phyloP scores from a whole-genome alignment of 176 grass and related monocot genomes.

The Cocos nucifera region DNA sequence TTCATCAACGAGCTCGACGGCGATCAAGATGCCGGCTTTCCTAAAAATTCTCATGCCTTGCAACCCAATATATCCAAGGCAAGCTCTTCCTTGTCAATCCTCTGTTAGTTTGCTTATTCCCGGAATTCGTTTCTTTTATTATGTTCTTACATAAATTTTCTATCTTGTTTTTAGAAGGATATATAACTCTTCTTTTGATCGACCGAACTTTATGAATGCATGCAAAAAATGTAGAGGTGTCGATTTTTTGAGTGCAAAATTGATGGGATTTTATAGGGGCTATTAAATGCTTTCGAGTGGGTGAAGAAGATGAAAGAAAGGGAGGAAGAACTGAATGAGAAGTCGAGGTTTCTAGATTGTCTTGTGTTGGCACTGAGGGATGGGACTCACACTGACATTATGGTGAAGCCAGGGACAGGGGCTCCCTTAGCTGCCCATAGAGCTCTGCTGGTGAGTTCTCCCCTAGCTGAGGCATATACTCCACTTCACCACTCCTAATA shows the following conservation, averaged over 20 bases:
- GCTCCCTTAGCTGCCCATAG: constrained; percentile 55
- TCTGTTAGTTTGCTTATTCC: too few relatives aligned
- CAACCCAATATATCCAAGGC: constrained; percentile 35
- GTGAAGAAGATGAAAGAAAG: constrained; percentile 47
- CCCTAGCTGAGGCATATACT: too few relatives aligned
- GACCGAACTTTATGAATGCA: too few relatives aligned
- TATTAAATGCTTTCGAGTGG: constrained; percentile 39
- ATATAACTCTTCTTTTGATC: too few relatives aligned
- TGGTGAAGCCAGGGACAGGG: constrained; percentile 46
- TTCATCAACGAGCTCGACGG: constrained; percentile 26
- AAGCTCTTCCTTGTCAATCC: constrained; percentile 1
- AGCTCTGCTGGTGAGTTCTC: constrained; percentile 49
- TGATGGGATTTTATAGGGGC: constrained; percentile 29
- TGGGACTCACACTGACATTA: constrained; percentile 60
- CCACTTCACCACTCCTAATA: too few relatives aligned
- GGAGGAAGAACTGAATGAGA: constrained; percentile 29
- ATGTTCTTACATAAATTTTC: too few relatives aligned
- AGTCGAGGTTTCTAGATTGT: constrained; percentile 42
- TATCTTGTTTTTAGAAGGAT: too few relatives aligned
- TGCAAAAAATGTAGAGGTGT: too few relatives aligned
- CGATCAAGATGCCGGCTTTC: background rate
- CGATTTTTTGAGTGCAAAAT: too few relatives aligned
- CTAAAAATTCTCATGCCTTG: background rate
- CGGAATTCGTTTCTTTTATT: too few relatives aligned
- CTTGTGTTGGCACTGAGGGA: constrained; percentile 45